Evolutionary conservation across 257 asterid species (phyloP), one percentile per base, ranked within the genome.

Genomic region (Solanum okadae): DNA sequence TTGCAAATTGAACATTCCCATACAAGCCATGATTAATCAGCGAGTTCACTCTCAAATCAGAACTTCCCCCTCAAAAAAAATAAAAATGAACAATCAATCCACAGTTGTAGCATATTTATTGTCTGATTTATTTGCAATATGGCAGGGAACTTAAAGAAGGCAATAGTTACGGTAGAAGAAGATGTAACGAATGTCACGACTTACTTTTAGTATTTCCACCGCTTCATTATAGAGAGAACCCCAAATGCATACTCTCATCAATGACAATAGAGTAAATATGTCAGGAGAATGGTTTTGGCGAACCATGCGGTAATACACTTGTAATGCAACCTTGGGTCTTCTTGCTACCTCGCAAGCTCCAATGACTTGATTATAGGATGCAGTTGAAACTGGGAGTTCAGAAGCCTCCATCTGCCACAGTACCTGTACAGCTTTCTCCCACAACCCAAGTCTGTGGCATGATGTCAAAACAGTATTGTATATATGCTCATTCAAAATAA

Each of bases 331-430:
- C 86, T 92, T 91, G 4, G 99, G 99, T 90, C 91, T 91, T 87
- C 94, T 93, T 15, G 96, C 98, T 87, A 86, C 93, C 93, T 95
- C 98, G 90, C 99, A 97, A 79, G 99, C 98, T 73, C 97, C 98
- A 52, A 95, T 96, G 35, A 94, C 99, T 89, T 95, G 96, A 88
- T 95, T 95, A 91, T 97, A 97, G 6, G 97, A 94, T 13, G 93
- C 92, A 56, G 95, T 94, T 7, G 96, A 90, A 89, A 94, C 89
- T 1, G 90, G 88, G 38, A 90, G 33, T 40, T 92, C 98, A 25
- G 94, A 90, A 89, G 88, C 90, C 93, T 97, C 98, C 96, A 95
- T 97, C 87, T 93, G 89, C 98, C 98, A 96, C 6, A 97, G 89
- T 27, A 97, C 84, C 92, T 95, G 94, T 92, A 95, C 79, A 37